Conservation (phyloP, 78 protist genomes). For the Corallochytrium limacisporum region DNA sequence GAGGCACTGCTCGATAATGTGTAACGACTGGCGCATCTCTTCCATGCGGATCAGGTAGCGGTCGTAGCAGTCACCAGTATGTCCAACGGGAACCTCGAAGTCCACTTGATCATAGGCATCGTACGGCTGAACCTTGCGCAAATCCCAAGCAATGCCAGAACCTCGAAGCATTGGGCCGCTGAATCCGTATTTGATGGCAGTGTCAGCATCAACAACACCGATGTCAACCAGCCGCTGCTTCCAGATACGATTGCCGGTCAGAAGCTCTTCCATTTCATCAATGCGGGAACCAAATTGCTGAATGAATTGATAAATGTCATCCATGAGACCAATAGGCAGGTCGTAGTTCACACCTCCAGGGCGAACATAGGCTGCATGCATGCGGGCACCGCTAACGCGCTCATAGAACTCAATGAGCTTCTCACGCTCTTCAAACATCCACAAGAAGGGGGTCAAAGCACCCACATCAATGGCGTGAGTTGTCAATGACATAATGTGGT, state of each 20-base stretch:
- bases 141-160: slow-evolving; percentile 30
- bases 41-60: slow-evolving; percentile 45
- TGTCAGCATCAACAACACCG: slow-evolving; percentile 2
- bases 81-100: slow-evolving; percentile 38
- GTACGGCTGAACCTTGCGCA: slow-evolving; percentile 42
- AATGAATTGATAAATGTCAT: slow-evolving; percentile 25
- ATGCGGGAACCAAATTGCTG: slow-evolving; percentile 17
- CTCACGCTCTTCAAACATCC: slow-evolving; percentile 44
- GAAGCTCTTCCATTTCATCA: slow-evolving; percentile 40
- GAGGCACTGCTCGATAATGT: slow-evolving; percentile 36
- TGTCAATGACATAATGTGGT: slow-evolving; percentile 30
- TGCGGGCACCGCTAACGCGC: slow-evolving; percentile 40
- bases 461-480: slow-evolving; percentile 30
- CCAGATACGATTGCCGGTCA: slow-evolving; percentile 45
- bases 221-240: slow-evolving; percentile 38
- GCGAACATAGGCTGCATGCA: slow-evolving; percentile 43
- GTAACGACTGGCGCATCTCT: slow-evolving; percentile 38
- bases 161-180: slow-evolving; percentile 38
- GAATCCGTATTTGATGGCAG: slow-evolving; percentile 33
- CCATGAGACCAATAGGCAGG: slow-evolving; percentile 15
- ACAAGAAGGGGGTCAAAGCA: slow-evolving; percentile 34
- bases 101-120: slow-evolving; percentile 36
- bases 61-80: slow-evolving; percentile 41
- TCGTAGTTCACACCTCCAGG: slow-evolving; percentile 7
- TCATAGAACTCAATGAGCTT: slow-evolving; percentile 23